Conservation (phyloP, 73 alveolate genomes). For the Paramecium sonneborni region DNA sequence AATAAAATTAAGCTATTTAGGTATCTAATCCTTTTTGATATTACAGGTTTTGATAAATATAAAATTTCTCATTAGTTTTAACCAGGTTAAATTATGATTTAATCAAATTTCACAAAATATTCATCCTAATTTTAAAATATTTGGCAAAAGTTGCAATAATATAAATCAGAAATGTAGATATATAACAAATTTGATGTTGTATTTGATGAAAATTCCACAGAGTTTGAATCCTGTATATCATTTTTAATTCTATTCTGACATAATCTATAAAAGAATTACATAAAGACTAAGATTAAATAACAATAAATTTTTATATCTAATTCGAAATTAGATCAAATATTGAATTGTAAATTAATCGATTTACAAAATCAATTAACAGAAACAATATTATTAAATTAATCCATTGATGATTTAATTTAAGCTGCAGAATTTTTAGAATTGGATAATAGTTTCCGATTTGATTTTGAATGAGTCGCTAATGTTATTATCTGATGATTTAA, state of each 20-base stretch:
- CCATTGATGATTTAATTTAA: neutral
- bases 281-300: neutral
- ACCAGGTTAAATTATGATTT: neutral
- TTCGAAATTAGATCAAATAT: neutral
- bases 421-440: neutral
- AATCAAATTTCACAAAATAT: neutral
- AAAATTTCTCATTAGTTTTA: neutral
- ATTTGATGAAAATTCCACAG: constrained; percentile 53
- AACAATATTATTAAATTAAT: neutral
- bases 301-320: neutral
- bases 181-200: constrained; percentile 53
- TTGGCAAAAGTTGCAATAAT: neutral
- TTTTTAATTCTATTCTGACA: constrained; percentile 15
- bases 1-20: neutral
- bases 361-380: neutral
- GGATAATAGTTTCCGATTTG: neutral
- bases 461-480: neutral
- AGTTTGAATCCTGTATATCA: constrained; percentile 53
- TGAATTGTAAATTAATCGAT: neutral
- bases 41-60: neutral
- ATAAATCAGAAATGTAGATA: neutral
- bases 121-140: neutral
- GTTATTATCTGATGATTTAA: neutral
- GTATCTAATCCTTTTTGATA: neutral
- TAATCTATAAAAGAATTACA: constrained; percentile 28